Evolutionary conservation across 495 filamentous ascomycete genomes (phyloP).

Genomic region (Aspergillus heteromorphus): DNA sequence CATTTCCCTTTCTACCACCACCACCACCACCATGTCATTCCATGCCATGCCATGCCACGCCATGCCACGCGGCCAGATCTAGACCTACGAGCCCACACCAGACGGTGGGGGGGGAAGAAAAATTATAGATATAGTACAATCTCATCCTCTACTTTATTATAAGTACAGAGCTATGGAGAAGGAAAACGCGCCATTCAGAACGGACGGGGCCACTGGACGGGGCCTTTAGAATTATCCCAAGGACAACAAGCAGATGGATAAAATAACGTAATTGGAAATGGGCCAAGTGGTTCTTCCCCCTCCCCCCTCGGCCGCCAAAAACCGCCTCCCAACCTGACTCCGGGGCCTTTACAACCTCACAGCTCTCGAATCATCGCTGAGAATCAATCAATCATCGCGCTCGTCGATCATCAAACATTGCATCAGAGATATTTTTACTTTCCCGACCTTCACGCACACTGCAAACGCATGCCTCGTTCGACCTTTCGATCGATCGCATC

Average conservation of each 20-base stretch:
- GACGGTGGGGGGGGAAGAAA: background rate
- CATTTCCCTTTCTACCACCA: too few species aligned
- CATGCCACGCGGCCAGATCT: background rate
- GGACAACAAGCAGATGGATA: background rate
- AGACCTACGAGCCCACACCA: background rate
- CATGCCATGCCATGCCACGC: too few species aligned
- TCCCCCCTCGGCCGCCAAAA: too few species aligned
- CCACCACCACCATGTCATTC: too few species aligned
- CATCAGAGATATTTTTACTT: conserved; percentile 3
- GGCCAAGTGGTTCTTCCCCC: background rate
- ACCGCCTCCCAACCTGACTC: background rate
- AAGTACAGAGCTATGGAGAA: background rate
- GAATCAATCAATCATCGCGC: conserved; percentile 17
- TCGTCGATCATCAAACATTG: conserved; percentile 19
- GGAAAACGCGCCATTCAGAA: background rate
- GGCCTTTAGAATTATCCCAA: conserved; percentile 3
- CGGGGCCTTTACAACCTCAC: background rate
- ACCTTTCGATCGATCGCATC: background rate
- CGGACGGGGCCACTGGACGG: background rate
- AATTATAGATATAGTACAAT: too few species aligned
- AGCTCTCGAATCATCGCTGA: conserved; percentile 13
- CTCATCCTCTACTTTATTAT: background rate
- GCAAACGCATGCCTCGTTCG: conserved; percentile 4
- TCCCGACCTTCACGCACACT: background rate
- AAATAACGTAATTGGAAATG: background rate